Base-by-base conservation (phyloP, 352 stramenopile species). In the Globisporangium mamillatum region DNA sequence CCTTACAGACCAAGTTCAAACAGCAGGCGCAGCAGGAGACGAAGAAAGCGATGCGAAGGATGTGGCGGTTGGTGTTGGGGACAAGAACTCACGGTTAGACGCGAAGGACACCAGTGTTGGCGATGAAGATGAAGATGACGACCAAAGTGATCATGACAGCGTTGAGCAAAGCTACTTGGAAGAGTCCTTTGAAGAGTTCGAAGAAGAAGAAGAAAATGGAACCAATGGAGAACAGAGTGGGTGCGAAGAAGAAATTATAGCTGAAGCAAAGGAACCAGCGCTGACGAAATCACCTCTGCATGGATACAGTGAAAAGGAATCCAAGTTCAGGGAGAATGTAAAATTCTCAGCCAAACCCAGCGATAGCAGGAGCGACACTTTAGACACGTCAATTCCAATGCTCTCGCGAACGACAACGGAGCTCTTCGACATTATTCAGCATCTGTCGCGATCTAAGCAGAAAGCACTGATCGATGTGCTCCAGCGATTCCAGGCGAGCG, bases 161-260 rank as follows among this genome's bases (percentile, higher is more conserved):
- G 74, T 77, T 25, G 81, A 90, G 34, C 82, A 92, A 6, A 81
- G 70, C 22, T 95, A 95, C 66, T 66, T 91, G 70, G 85, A 93
- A 20, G 88, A 95, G 44, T 93, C 85, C 0, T 95, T 95, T 71
- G 88, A 95, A 70, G 86, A 90, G 32, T 93, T 92, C 75, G 83
- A 93, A 50, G 81, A 83, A 0, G 74, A 86, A 0, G 74, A 86
- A 0, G 74, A 73, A 0, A 54, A 70, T 14, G 52, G 1, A 25
- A 44, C 10, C 4, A n/a, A 27, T 20, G 55, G 7, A n/a, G 36
- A 34, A 4, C 9, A 29, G 7, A 56, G 27, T 32, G 46, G 34
- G 14, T 52, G 60, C 36, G 63, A 67, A 22, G 63, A 67, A 29
- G 64, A 64, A 16, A 64, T 64, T 14, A 24, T 24, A 36, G 59